A percentile compares a stretch with the other conserved stretches of the same genome.
phyloP scores from a whole-genome alignment of 805 yeast species.

The Wickerhamomyces silvicola region DNA sequence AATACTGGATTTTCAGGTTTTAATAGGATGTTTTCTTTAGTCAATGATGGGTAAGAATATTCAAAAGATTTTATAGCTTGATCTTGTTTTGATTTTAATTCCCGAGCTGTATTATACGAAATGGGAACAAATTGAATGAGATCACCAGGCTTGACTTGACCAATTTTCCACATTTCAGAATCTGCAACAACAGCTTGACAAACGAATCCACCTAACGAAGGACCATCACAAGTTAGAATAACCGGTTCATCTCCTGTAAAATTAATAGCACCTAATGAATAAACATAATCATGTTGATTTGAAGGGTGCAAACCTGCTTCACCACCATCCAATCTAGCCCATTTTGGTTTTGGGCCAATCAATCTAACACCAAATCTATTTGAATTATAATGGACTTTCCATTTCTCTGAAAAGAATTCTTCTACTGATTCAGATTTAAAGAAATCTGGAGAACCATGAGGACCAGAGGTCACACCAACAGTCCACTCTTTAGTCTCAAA shows the following conservation, averaged over 20 bases:
- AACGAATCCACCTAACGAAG: conserved; percentile 95
- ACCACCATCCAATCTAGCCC: conserved; percentile 97
- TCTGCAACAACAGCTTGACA: conserved; percentile 95
- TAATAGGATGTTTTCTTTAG: conserved; percentile 27
- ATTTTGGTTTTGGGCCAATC: conserved; percentile 91
- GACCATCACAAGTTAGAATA: conserved; percentile 94
- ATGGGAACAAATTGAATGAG: conserved; percentile 74
- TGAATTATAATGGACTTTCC: conserved; percentile 97
- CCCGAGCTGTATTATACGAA: conserved; percentile 58
- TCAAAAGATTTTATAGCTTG: conserved; percentile 34
- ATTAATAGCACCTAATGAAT: conserved; percentile 93
- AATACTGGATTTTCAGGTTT: conserved; percentile 67
- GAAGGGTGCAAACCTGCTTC: conserved; percentile 98
- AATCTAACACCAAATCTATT: conserved; percentile 94
- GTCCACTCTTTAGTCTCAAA: conserved; percentile 47
- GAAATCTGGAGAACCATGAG: conserved; percentile 96
- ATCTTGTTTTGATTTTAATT: conserved; percentile 58
- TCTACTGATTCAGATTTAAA: conserved; percentile 69
- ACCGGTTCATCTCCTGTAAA: conserved; percentile 99
- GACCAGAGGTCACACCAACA: conserved; percentile 94
- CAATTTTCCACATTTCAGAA: conserved; percentile 97
- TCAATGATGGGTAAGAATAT: conserved; percentile 32
- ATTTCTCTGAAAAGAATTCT: conserved; percentile 67
- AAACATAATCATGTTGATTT: conserved; percentile 96
- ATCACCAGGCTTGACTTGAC: conserved; percentile 96